A percentile compares a stretch with the other conserved stretches of the same genome.
phyloP scores from a whole-genome alignment of 1,284 basidiomycete genomes.

The Caloboletus inedulis region DNA sequence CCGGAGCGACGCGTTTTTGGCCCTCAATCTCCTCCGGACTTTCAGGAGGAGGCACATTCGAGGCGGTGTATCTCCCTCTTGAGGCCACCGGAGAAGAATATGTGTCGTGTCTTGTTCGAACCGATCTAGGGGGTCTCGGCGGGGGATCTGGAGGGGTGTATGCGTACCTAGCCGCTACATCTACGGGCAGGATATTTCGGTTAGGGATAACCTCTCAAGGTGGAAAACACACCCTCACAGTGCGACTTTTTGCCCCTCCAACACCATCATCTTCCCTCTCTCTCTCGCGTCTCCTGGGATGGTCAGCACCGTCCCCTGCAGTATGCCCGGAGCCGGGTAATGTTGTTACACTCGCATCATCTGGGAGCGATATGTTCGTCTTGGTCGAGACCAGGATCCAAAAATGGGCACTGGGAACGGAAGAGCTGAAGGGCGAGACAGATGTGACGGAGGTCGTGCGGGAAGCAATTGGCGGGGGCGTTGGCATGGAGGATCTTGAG shows the following conservation, averaged over 20 bases:
- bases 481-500: conserved; percentile 60
- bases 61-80: conserved; percentile 50
- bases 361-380: conserved; percentile 54
- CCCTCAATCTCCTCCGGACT: conserved; percentile 77
- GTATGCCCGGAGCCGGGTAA: conserved; percentile 46
- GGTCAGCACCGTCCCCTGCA: conserved; percentile 36
- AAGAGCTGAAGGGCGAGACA: conserved; percentile 54
- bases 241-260: conserved; percentile 58
- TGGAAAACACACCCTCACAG: conserved; percentile 59
- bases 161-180: conserved; percentile 61
- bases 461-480: conserved; percentile 38
- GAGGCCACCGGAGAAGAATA: conserved; percentile 46
- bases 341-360: conserved; percentile 52
- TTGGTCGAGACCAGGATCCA: conserved; percentile 65
- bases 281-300: conserved; percentile 59
- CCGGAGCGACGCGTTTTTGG: conserved; percentile 73
- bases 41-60: conserved; percentile 73
- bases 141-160: conserved; percentile 9
- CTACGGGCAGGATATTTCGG: conserved; percentile 62
- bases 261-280: conserved; percentile 44
- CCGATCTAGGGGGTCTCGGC: conserved; percentile 49
- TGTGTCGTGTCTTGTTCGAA: conserved; percentile 61
- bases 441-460: conserved; percentile 50
- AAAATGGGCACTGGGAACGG: conserved; percentile 61
- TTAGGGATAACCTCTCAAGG: conserved; percentile 61